Evolutionary conservation across 805 yeast genomes (phyloP).

Genomic region (Kodamaea fukazawae): DNA sequence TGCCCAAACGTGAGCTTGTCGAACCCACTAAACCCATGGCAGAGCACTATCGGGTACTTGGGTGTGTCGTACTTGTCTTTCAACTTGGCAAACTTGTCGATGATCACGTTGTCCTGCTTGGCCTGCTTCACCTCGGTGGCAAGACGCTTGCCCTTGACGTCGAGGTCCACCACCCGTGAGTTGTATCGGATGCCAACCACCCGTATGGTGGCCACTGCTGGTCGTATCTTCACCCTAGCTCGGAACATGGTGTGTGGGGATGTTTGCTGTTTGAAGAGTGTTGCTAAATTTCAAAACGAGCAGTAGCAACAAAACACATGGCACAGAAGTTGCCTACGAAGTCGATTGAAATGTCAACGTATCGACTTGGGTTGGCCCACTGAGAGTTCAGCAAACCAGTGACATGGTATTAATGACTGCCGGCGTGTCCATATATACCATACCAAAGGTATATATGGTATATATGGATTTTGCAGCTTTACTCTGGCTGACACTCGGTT

Average conservation of each 20-base stretch:
- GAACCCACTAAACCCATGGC: constrained; percentile 88
- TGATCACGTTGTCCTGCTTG: constrained; percentile 22
- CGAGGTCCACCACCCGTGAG: constrained; percentile 3
- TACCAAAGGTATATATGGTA: too few species aligned
- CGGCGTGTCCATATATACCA: too few species aligned
- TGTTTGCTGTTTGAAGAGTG: too few species aligned
- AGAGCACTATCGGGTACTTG: constrained; percentile 69
- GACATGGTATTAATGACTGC: too few species aligned
- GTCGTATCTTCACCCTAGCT: not conserved
- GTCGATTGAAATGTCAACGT: too few species aligned
- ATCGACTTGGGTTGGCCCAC: too few species aligned
- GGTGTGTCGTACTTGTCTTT: constrained; percentile 54
- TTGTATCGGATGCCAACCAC: not conserved
- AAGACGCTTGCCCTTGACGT: constrained; percentile 1
- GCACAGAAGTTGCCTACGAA: too few species aligned
- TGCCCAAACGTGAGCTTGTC: constrained; percentile 42
- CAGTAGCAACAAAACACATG: too few species aligned
- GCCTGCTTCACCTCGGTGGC: not conserved
- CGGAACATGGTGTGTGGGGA: not conserved
- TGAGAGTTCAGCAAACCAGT: too few species aligned
- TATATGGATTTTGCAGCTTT: too few species aligned
- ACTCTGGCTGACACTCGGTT: too few species aligned
- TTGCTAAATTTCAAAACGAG: too few species aligned
- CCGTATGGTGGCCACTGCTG: not conserved
- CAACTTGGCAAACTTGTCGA: constrained; percentile 27